phyloP scores from a whole-genome alignment of 352 stramenopile genomes.

The Pythium scleroteichum region DNA sequence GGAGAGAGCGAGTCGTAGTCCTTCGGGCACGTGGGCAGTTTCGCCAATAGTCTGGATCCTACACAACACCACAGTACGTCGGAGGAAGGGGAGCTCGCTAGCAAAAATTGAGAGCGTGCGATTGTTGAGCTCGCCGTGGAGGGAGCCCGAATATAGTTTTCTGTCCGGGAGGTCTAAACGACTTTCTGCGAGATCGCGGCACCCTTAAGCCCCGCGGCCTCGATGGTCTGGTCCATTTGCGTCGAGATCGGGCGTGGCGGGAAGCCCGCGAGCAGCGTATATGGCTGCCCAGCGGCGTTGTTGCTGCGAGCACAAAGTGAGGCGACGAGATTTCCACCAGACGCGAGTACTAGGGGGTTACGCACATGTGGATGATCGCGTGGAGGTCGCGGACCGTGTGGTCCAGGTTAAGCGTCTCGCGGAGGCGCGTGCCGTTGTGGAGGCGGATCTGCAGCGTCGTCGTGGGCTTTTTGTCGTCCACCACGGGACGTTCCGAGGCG shows the following conservation, averaged over 20 bases:
- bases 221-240: constrained; percentile 86
- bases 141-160: not conserved
- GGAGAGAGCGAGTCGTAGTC: too few species aligned
- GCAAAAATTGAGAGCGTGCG: not conserved
- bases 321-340: not conserved
- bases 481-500: constrained; percentile 48
- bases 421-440: constrained; percentile 76
- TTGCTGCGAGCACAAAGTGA: constrained; percentile 56
- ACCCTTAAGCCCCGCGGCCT: constrained; percentile 90
- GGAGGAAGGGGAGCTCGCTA: too few species aligned
- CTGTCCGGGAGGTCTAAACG: constrained; percentile 48
- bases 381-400: constrained; percentile 89
- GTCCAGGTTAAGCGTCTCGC: constrained; percentile 85
- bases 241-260: constrained; percentile 86
- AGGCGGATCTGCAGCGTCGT: constrained; percentile 90
- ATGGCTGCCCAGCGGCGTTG: constrained; percentile 69
- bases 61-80: too few species aligned
- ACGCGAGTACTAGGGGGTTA: constrained; percentile 24
- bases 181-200: constrained; percentile 92
- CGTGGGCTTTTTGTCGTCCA: constrained; percentile 85
- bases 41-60: too few species aligned
- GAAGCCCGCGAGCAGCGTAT: constrained; percentile 92
- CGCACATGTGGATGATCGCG: constrained; percentile 83
- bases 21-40: too few species aligned
- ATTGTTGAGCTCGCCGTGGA: not conserved